Conservation (phyloP, 352 stramenopile species). For the Pythium aristosporum region DNA sequence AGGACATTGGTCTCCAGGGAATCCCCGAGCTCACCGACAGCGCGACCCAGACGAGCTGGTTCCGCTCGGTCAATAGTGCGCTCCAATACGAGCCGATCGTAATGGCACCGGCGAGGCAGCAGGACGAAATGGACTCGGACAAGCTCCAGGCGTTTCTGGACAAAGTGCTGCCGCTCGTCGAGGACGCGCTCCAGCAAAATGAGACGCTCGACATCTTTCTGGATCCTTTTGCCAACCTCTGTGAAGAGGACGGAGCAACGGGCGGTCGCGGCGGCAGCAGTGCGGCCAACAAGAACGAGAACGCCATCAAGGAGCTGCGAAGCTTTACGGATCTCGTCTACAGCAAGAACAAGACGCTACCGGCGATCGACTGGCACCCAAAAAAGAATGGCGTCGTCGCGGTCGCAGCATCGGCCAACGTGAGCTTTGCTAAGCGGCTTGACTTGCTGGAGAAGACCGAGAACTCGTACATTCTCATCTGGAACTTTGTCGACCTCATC, state of each 20-base stretch:
- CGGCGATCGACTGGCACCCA: slow-evolving; percentile 91
- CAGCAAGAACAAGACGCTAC: slow-evolving; percentile 91
- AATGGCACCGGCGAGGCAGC: slow-evolving; percentile 38
- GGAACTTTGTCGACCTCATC: slow-evolving; percentile 95
- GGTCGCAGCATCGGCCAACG: slow-evolving; percentile 83
- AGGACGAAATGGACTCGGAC: slow-evolving; percentile 66
- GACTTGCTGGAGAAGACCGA: slow-evolving; percentile 75
- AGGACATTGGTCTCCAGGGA: slow-evolving; percentile 76
- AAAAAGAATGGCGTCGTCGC: slow-evolving; percentile 86
- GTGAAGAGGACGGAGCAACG: slow-evolving; percentile 54
- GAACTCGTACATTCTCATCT: slow-evolving; percentile 91
- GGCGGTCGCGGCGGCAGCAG: slow-evolving; percentile 17
- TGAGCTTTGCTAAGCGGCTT: slow-evolving; percentile 83
- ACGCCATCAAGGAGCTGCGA: slow-evolving; percentile 88
- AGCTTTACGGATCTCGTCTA: slow-evolving; percentile 94
- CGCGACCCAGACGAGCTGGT: slow-evolving; percentile 81
- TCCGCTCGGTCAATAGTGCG: slow-evolving; percentile 78
- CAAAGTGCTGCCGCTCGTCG: slow-evolving; percentile 60
- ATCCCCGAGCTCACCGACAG: slow-evolving; percentile 67
- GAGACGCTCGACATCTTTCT: slow-evolving; percentile 86
- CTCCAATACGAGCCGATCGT: slow-evolving; percentile 79
- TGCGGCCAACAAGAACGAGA: slow-evolving; percentile 78
- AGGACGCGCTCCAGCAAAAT: slow-evolving; percentile 82
- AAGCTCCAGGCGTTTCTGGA: slow-evolving; percentile 69
- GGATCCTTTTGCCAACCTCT: slow-evolving; percentile 69